Evolutionary conservation across 192 early-diverging fungal genomes (phyloP).

Genomic region (Obelidium mucronatum): DNA sequence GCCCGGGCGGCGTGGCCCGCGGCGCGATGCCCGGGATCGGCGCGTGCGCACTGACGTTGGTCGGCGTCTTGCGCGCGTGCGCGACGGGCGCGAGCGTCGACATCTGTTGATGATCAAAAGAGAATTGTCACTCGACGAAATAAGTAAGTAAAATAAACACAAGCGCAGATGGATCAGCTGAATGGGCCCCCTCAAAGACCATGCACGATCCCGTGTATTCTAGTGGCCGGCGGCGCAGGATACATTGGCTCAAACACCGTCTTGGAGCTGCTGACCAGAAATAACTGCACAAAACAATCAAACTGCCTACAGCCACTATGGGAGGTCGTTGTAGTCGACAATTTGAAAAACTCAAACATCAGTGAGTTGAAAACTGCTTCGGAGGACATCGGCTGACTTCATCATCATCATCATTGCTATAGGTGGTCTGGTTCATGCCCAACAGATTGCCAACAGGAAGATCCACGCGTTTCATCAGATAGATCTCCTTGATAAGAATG

Average conservation of each 20-base stretch:
- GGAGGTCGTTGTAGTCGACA: slow-evolving; percentile 87
- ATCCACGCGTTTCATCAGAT: slow-evolving; percentile 72
- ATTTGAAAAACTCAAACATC: slow-evolving; percentile 64
- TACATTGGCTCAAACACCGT: slow-evolving; percentile 92
- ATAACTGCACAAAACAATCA: too few species aligned
- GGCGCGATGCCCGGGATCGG: not conserved
- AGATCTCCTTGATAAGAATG: slow-evolving; percentile 68
- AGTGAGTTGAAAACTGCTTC: slow-evolving; percentile 36
- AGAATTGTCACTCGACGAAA: slow-evolving; percentile 8
- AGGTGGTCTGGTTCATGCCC: not conserved
- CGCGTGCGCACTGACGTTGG: not conserved
- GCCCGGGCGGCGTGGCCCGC: not conserved
- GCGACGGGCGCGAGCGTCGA: not conserved
- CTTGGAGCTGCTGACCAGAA: slow-evolving; percentile 67
- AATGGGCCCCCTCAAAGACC: slow-evolving; percentile 2
- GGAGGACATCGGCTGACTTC: too few species aligned
- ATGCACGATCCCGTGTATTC: slow-evolving; percentile 22
- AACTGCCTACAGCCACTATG: not conserved
- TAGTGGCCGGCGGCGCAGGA: slow-evolving; percentile 58
- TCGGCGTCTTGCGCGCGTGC: not conserved
- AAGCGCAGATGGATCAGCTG: not conserved
- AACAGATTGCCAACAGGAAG: slow-evolving; percentile 11
- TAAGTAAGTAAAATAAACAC: not conserved
- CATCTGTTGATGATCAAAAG: not conserved
- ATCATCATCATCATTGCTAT: not conserved